Base-by-base conservation (phyloP, 2,329 filamentous ascomycete genomes). In the Cadophora gregata region DNA sequence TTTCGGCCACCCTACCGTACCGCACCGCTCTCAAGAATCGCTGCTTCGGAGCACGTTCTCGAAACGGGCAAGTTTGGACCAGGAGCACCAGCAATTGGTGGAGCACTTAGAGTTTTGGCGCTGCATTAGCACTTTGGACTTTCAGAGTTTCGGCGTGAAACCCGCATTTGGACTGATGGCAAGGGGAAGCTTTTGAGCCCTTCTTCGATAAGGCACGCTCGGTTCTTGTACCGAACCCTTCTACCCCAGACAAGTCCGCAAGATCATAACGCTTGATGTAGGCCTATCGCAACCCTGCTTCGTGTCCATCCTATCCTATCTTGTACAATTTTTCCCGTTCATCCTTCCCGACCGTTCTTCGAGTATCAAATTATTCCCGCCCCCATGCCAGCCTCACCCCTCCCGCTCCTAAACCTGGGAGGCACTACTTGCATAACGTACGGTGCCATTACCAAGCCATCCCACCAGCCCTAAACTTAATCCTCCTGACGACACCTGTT, bases 121-220 rank as follows among this genome's bases (percentile, higher is more conserved):
- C 51, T 47, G 29, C 48, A 42, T 48, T 31, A 38, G 31, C 53
- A 24, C n/a, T 12, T 21, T 45, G 9, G 45, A 21, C 29, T 36
- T 29, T 24, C 56, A 58, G 42, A 38, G 53, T 64, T 64, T 56
- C 38, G 62, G 51, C 51, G 38, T 64, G 62, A 64, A 64, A 64
- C 53, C 62, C 27, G 14, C 48, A 59, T 59, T 64, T 33, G 62
- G 51, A 27, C 48, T 58, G 51, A 36, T 31, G 48, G 25, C 31
- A 63, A 55, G 29, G 27, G 31, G 31, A 56, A 56, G 29, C 29
- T 56, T 58, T 38, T 27, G 55, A 10, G 42, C 42, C 42, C 42
- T 47, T 47, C 31, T 58, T 36, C 55, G n/a, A 58, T 33, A 58
- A 42, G 31, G 5, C 33, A 10, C 55, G 55, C 55, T 58, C 55